A percentile compares a stretch with the other conserved stretches of the same genome.
Conservation (phyloP, 2,329 filamentous ascomycete genomes). For the Trichoderma aggressivum region DNA sequence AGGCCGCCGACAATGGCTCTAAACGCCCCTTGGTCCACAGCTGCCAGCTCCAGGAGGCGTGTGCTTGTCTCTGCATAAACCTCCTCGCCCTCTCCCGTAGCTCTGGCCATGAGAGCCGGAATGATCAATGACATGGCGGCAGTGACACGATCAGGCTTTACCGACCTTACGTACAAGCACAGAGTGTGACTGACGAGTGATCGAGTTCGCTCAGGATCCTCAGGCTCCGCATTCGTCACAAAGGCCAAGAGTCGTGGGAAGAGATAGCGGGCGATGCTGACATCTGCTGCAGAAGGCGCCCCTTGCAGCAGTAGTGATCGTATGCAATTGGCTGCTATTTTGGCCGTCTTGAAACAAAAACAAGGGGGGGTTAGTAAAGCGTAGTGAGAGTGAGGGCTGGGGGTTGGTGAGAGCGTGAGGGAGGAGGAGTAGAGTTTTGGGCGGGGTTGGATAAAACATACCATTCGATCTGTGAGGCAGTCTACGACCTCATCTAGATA, state of each 20-base stretch:
- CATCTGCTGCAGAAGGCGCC: constrained; percentile 61
- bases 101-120: constrained; percentile 71
- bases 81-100: constrained; percentile 58
- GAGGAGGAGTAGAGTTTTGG: neutral
- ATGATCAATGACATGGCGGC: constrained; percentile 73
- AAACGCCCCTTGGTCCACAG: constrained; percentile 69
- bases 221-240: constrained; percentile 63
- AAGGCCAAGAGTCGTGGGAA: constrained; percentile 75
- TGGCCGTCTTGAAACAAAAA: constrained; percentile 59
- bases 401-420: neutral
- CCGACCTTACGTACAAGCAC: constrained; percentile 61
- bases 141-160: constrained; percentile 45
- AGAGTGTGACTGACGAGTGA: constrained; percentile 70
- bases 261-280: constrained; percentile 70
- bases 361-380: constrained; percentile 2
- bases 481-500: constrained; percentile 81
- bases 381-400: neutral
- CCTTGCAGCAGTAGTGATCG: constrained; percentile 74
- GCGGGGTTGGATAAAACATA: constrained; percentile 41
- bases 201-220: constrained; percentile 77
- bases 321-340: constrained; percentile 85
- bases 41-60: constrained; percentile 76
- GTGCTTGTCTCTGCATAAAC: constrained; percentile 71
- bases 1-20: constrained; percentile 69
- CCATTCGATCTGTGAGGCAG: constrained; percentile 75